These are phyloP conservation scores for Coemansia sp. DNA, from an alignment of 192 early-diverging fungal species.

Conservation along the genomic window DNA sequence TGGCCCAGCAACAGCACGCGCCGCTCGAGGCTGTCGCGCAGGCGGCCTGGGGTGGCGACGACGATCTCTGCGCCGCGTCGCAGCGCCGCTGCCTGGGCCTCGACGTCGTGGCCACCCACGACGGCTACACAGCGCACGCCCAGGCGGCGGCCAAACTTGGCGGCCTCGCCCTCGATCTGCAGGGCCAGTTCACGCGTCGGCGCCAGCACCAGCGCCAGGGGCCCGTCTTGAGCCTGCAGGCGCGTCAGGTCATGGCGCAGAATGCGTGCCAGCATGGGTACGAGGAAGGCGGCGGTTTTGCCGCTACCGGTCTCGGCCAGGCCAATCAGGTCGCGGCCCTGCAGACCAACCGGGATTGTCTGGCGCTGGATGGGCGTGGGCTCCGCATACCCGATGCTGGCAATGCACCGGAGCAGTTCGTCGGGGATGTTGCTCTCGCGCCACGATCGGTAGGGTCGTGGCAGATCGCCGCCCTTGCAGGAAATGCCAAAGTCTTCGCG, in stretches of 20 bases:
- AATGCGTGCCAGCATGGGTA: conserved; percentile 93
- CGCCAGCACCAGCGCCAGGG: conserved; percentile 91
- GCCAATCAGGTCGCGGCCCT: conserved; percentile 86
- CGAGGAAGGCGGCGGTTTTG: conserved; percentile 94
- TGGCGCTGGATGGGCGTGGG: conserved; percentile 98
- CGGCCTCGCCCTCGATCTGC: conserved; percentile 92
- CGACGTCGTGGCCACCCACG: conserved; percentile 82
- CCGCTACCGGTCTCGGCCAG: conserved; percentile 91
- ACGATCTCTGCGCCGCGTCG: conserved; percentile 92
- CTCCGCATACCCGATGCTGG: conserved; percentile 82
- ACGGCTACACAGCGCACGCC: conserved; percentile 82
- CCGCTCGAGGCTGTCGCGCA: conserved; percentile 87
- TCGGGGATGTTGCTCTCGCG: conserved; percentile 71
- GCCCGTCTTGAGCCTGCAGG: conserved; percentile 78
- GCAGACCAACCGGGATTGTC: conserved; percentile 92
- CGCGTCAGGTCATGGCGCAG: conserved; percentile 72
- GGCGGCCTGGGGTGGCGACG: conserved; percentile 96
- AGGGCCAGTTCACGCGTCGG: conserved; percentile 97
- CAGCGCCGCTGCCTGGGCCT: conserved; percentile 85
- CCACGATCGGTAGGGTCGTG: conserved; percentile 88
- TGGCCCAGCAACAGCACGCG: conserved; percentile 88
- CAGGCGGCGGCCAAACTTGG: conserved; percentile 85
- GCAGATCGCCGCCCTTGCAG: conserved; percentile 89
- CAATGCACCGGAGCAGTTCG: conserved; percentile 71
- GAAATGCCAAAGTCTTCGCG: conserved; percentile 97